Evolutionary conservation across 805 yeast genomes (phyloP), one percentile per base, ranked within the genome.

Genomic region (Cyberlindnera americana): DNA sequence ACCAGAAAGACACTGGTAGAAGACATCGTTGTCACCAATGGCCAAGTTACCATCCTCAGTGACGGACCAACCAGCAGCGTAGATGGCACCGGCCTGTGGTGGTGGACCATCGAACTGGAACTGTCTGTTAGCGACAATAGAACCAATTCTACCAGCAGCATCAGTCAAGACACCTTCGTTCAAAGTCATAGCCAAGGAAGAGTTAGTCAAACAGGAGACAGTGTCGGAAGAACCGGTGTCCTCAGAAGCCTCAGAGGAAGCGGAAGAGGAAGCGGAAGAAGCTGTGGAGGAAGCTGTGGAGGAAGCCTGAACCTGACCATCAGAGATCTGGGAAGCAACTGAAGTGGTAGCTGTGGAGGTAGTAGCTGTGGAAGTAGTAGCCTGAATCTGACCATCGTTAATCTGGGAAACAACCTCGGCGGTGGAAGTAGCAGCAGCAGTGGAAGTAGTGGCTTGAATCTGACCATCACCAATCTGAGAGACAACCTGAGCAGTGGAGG

Each of bases 61-160:
- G 46, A 68, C 57, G 30, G 71, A 61, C 86, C 86, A 79, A 49
- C 86, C 85, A 43, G 74, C 78, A 53, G 86, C 84, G 60, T 75
- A 77, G 59, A 78, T 73, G 43, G 84, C 72, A 64, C 84, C 85
- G 24, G 83, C 86, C 71, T 83, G 91, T 57, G 90, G 89, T 67
- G 86, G 84, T 47, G 88, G 87, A 59, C 90, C 90, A 62, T 83
- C 91, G 57, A 83, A 83, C 69, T 83, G 91, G 76, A 83, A 83
- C 69, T 83, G 91, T 70, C 83, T 73, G 79, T 82, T 83, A 38
- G 89, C 80, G 53, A 83, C 91, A 64, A 83, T 81, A 36, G 88
- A 75, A 52, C 90, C 90, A 50, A 83, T 65, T 73, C 91, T 78
- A 33, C 83, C 83, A 46, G 66, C 50, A 25, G 72, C 58, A 56